Evolutionary conservation across 2,329 filamentous ascomycete species (phyloP), one percentile per base, ranked within the genome.

Genomic region (Fusarium sp.): DNA sequence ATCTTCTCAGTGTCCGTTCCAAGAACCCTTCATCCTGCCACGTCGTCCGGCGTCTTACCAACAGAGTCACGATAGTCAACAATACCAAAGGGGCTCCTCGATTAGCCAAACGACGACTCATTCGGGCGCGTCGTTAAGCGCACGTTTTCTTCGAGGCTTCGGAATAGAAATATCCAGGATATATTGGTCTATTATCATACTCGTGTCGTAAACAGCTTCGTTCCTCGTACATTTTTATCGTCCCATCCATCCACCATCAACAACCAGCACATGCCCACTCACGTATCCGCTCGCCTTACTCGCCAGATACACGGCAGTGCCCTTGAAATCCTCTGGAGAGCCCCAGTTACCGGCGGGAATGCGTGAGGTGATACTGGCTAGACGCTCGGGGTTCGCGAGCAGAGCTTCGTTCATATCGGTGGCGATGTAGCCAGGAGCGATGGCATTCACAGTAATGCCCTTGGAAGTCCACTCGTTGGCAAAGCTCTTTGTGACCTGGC

Each of bases 391-490:
- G 75, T 97, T 88, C 46, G 88, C 85, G 39, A 96, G 85, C 71
- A 97, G 77, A 3, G 92, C 93, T 65, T 83, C 84, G 75, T 97
- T 97, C 93, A 97, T 97, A 59, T 97, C 93, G n/a, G 93, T 97
- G 45, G 86, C 91, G 69, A 96, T 91, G 76, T 97, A 97, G 0
- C 93, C 93, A 0, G 93, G 93, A 3, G 93, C 92, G 72, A 97
- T 91, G 7, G 90, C 91, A 75, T 97, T 97, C 36, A 97, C 92
- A 1, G 85, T 91, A 61, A 97, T 84, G 3, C 92, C 92, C 71
- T 87, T 84, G n/a, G 81, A 76, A 0, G 88, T 87, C 93, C 93
- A 97, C 78, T 96, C 91, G 73, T 97, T 97, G 42, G 88, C 88
- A 55, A 97, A 81, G 25, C 89, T 89, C 79, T 95, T 96, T 47